Conservation (phyloP, 768 basidiomycete species). For the Amanita rimosa region DNA sequence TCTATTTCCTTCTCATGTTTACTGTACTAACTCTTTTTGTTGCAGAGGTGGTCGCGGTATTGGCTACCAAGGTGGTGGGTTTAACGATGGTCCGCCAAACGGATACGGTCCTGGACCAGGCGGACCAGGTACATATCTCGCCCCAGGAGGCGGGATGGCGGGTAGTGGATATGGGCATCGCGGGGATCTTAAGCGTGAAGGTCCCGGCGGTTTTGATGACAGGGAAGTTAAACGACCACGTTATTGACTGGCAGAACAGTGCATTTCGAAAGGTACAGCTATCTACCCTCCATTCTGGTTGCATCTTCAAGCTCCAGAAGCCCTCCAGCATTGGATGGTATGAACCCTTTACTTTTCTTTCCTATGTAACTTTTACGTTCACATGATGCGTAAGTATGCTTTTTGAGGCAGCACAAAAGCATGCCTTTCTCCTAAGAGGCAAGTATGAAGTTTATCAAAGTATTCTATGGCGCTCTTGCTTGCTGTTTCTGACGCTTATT, state of each 20-base stretch:
- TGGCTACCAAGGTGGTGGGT: slow-evolving; percentile 53
- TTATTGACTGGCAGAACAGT: slow-evolving; percentile 35
- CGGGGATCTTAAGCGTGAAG: slow-evolving; percentile 69
- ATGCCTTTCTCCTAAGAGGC: neutral
- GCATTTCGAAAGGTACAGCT: slow-evolving; percentile 3
- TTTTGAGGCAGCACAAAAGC: neutral
- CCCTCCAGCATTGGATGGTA: slow-evolving; percentile 2
- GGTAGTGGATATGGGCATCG: slow-evolving; percentile 37
- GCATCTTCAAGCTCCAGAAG: slow-evolving; percentile 6
- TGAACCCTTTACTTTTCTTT: neutral
- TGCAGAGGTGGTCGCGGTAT: slow-evolving; percentile 56
- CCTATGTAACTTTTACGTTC: slow-evolving; percentile 1
- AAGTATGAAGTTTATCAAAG: slow-evolving; percentile 3
- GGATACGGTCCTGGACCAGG: slow-evolving; percentile 41
- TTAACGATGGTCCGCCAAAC: slow-evolving; percentile 39
- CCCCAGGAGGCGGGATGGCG: slow-evolving; percentile 25
- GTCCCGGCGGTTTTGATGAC: slow-evolving; percentile 71
- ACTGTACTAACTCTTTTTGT: slow-evolving; percentile 9
- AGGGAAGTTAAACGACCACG: slow-evolving; percentile 74
- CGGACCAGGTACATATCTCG: slow-evolving; percentile 25
- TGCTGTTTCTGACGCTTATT: neutral
- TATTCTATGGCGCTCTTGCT: neutral
- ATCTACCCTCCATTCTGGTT: neutral
- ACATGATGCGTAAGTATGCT: slow-evolving; percentile 6
- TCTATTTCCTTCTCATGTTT: neutral